A percentile compares a stretch with the other conserved stretches of the same genome.
Conservation (phyloP, 352 stramenopile species). For the Globisporangium cylindrosporum region DNA sequence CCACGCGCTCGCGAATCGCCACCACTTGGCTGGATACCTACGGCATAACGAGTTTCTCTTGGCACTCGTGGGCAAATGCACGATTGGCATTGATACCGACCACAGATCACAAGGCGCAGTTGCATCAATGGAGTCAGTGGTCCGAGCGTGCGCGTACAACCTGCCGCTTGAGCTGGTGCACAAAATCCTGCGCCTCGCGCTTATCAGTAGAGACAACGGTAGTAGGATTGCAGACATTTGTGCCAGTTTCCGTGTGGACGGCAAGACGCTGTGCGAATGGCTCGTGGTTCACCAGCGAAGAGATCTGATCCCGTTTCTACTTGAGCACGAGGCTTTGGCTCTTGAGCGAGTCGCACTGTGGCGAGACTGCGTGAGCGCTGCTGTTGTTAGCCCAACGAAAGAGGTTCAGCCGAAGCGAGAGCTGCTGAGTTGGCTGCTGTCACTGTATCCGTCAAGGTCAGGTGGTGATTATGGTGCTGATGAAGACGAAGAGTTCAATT, state of each 20-base stretch:
- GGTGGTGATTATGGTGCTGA: neutral
- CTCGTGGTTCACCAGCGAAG: constrained; percentile 19
- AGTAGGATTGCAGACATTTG: neutral
- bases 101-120: neutral
- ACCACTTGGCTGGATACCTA: neutral
- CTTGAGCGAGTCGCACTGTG: neutral
- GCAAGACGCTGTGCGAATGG: constrained; percentile 32
- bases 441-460: neutral
- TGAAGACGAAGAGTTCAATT: neutral
- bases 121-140: constrained; percentile 17
- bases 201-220: neutral
- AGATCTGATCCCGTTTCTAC: constrained; percentile 23
- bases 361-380: constrained; percentile 1
- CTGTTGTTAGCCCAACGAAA: neutral
- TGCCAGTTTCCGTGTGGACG: constrained; percentile 17
- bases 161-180: constrained; percentile 19
- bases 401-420: neutral
- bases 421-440: constrained; percentile 4
- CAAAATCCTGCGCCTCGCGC: constrained; percentile 3
- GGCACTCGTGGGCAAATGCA: constrained; percentile 3
- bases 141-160: constrained; percentile 30
- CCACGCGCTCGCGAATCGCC: constrained; percentile 7
- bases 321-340: neutral
- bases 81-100: neutral
- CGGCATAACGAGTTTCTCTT: neutral